Conservation (phyloP, 805 yeast species). For the Teunomyces gatunensis region DNA sequence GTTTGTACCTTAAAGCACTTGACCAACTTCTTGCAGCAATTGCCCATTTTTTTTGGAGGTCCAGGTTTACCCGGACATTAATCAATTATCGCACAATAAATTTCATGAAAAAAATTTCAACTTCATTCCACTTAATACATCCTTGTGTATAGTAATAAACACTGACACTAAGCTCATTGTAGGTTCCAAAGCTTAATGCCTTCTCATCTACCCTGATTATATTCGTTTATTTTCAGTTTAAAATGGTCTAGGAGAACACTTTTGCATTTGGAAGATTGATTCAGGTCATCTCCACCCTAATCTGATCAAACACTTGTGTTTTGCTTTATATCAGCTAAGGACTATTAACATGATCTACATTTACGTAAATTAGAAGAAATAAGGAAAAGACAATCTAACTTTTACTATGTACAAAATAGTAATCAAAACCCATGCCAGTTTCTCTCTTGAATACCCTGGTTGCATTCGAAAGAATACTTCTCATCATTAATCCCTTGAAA, state of each 20-base stretch:
- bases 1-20: background rate
- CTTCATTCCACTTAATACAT: background rate
- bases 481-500: background rate
- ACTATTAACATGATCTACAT: conserved; percentile 33
- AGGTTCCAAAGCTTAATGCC: conserved; percentile 44
- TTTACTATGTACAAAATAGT: background rate
- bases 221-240: conserved; percentile 49
- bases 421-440: background rate
- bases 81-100: background rate
- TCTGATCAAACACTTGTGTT: conserved; percentile 8
- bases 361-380: background rate
- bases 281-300: conserved; percentile 49
- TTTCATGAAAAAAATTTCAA: conserved; percentile 3
- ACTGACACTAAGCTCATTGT: background rate
- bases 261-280: conserved; percentile 42
- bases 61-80: background rate
- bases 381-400: background rate
- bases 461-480: background rate
- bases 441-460: background rate
- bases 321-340: conserved; percentile 18
- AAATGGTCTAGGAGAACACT: conserved; percentile 46
- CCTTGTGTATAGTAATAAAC: background rate
- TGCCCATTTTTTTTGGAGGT: too few species aligned
- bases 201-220: conserved; percentile 47
- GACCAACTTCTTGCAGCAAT: background rate